Percentiles rank a stretch among this genome's conserved stretches.
These are phyloP conservation scores for Saussurea involucrata DNA, from an alignment of 129 eudicot species.

Conservation along the genomic window DNA sequence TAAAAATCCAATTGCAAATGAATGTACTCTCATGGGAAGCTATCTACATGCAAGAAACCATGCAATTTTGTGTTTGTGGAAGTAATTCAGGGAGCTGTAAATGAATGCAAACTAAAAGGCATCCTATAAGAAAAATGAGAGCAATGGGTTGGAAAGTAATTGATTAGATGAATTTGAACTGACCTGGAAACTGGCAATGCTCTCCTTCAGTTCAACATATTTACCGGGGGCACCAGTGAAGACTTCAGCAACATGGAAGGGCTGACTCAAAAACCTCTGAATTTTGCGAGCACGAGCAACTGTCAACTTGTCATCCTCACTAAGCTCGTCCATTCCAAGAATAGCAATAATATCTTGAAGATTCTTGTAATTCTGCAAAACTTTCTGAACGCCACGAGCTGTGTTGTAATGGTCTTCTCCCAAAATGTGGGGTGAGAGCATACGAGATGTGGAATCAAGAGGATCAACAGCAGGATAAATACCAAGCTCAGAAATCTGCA, in stretches of 20 bases:
- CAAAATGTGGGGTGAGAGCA: constrained; percentile 91
- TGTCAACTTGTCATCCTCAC: constrained; percentile 90
- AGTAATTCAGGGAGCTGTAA: neutral
- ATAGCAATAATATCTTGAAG: constrained; percentile 98
- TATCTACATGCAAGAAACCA: neutral
- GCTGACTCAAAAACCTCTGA: constrained; percentile 91
- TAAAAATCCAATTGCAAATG: neutral
- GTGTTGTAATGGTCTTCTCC: constrained; percentile 96
- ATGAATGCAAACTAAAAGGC: neutral
- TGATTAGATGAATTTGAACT: neutral
- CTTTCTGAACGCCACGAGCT: constrained; percentile 98
- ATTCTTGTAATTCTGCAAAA: constrained; percentile 93
- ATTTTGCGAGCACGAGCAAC: constrained; percentile 97
- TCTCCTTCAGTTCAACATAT: constrained; percentile 86
- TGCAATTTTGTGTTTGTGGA: neutral
- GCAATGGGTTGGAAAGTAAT: neutral
- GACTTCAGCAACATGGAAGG: constrained; percentile 97
- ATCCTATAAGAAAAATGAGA: neutral
- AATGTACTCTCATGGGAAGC: neutral
- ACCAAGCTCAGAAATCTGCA: constrained; percentile 88
- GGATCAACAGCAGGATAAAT: constrained; percentile 97
- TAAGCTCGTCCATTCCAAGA: constrained; percentile 92
- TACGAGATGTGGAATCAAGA: constrained; percentile 86
- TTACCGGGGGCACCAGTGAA: constrained; percentile 98
- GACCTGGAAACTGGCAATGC: constrained; percentile 91